phyloP scores from a whole-genome alignment of 1,284 basidiomycete species.

The Rhodotorula sp. region DNA sequence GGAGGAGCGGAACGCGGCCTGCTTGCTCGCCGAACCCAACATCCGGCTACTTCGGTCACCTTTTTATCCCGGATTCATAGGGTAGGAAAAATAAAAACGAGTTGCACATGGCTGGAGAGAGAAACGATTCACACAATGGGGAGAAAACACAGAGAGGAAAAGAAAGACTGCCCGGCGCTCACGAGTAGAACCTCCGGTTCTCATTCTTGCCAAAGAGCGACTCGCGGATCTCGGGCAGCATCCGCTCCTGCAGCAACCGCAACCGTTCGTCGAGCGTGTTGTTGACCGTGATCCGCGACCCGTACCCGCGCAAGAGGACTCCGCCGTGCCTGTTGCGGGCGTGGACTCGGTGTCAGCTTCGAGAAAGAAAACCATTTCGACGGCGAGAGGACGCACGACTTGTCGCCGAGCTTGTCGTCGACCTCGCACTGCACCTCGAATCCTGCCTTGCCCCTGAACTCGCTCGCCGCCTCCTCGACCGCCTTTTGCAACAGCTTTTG shows the following conservation, averaged over 20 bases:
- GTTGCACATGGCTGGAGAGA: conserved; percentile 3
- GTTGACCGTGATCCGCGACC: conserved; percentile 76
- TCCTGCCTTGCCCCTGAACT: conserved; percentile 74
- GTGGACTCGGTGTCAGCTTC: background rate
- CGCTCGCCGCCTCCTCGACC: conserved; percentile 60
- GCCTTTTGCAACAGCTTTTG: conserved; percentile 60
- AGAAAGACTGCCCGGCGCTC: background rate
- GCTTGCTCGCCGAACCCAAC: too few relatives aligned
- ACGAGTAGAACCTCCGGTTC: conserved; percentile 39
- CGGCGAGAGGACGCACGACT: conserved; percentile 57
- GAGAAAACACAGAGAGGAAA: background rate
- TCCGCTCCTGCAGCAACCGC: conserved; percentile 82
- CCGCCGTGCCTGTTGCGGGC: conserved; percentile 67
- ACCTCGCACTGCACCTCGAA: conserved; percentile 63
- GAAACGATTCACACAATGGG: background rate
- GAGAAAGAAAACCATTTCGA: background rate
- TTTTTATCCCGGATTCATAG: too few relatives aligned
- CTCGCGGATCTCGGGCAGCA: conserved; percentile 84
- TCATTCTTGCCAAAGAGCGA: conserved; percentile 69
- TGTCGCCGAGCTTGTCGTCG: conserved; percentile 66
- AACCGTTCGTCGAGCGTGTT: conserved; percentile 89
- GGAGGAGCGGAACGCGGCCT: too few relatives aligned
- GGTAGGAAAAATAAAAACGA: background rate
- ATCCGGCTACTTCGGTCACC: too few relatives aligned
- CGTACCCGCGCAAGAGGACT: conserved; percentile 68